These are phyloP conservation scores for Colletotrichum filicis DNA, from an alignment of 2,329 filamentous ascomycete genomes.

Conservation along the genomic window DNA sequence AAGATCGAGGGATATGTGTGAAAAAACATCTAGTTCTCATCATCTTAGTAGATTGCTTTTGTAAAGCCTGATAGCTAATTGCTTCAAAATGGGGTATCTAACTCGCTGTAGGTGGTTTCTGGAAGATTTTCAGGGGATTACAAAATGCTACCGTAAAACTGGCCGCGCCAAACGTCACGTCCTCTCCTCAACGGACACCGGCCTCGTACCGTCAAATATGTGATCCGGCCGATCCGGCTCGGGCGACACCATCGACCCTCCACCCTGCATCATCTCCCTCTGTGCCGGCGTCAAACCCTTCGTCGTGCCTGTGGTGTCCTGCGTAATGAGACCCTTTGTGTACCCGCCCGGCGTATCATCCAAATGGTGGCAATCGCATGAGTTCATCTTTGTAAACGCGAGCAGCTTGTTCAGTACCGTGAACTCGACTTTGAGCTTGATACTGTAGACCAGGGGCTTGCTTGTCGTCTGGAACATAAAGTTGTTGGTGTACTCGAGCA, in stretches of 20 bases:
- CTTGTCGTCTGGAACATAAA: conserved; percentile 40
- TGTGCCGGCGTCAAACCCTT: background rate
- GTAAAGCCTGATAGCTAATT: background rate
- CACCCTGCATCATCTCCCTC: background rate
- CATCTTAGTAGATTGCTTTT: background rate
- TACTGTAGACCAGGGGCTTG: conserved; percentile 35
- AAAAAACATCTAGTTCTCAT: background rate
- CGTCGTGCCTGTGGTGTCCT: conserved; percentile 9
- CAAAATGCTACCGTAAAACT: background rate
- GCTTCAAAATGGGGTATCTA: background rate
- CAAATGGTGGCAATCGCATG: conserved; percentile 24
- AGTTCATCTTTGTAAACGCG: conserved; percentile 26
- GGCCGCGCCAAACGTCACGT: background rate
- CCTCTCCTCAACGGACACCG: background rate
- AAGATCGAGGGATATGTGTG: no score
- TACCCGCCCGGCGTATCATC: background rate
- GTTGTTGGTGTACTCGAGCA: conserved; percentile 49
- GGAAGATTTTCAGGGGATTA: background rate
- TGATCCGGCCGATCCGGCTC: conserved; percentile 8
- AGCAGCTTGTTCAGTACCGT: conserved; percentile 53
- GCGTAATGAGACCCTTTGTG: background rate
- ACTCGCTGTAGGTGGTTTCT: background rate
- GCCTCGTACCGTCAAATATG: conserved; percentile 22
- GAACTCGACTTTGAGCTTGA: conserved; percentile 55
- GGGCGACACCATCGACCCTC: background rate